phyloP scores from a whole-genome alignment of 2,329 filamentous ascomycete genomes.

The Colletotrichum neosansevieriae region DNA sequence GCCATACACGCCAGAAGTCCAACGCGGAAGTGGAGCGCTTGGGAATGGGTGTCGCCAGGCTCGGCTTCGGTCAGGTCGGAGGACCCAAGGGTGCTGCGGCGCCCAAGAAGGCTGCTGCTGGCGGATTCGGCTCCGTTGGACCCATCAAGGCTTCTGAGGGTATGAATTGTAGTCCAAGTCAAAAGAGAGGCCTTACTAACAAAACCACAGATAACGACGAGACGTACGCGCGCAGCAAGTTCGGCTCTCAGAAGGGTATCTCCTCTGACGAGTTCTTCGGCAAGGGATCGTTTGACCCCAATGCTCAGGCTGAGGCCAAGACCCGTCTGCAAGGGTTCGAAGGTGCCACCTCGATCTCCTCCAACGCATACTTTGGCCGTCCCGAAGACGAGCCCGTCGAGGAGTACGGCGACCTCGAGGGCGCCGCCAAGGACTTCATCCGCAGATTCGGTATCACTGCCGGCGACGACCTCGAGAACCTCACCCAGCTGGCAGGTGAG shows the following conservation, averaged over 20 bases:
- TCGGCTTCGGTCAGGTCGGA: constrained; percentile 90
- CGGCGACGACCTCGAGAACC: constrained; percentile 93
- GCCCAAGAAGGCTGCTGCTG: constrained; percentile 77
- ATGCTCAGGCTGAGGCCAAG: constrained; percentile 87
- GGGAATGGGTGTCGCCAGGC: constrained; percentile 86
- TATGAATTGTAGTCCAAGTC: constrained; percentile 53
- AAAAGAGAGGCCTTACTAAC: neutral
- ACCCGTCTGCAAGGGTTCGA: constrained; percentile 90
- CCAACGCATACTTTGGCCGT: constrained; percentile 96
- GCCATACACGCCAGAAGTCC: constrained; percentile 69
- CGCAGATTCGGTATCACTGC: constrained; percentile 95
- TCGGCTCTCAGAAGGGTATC: constrained; percentile 93
- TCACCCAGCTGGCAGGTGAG: constrained; percentile 85
- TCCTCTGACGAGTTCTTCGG: constrained; percentile 99
- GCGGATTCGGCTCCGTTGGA: constrained; percentile 87
- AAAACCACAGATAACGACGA: constrained; percentile 75
- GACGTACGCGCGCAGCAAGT: constrained; percentile 87
- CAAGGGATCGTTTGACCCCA: constrained; percentile 86
- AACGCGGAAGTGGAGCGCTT: constrained; percentile 87
- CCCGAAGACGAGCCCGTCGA: constrained; percentile 84
- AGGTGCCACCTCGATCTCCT: constrained; percentile 91
- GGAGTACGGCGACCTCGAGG: constrained; percentile 91
- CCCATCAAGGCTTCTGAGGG: constrained; percentile 78
- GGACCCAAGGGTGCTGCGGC: constrained; percentile 68
- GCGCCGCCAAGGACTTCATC: constrained; percentile 95